Base-by-base conservation (phyloP, 1,284 basidiomycete species). In the Austropuccinia psidii region DNA sequence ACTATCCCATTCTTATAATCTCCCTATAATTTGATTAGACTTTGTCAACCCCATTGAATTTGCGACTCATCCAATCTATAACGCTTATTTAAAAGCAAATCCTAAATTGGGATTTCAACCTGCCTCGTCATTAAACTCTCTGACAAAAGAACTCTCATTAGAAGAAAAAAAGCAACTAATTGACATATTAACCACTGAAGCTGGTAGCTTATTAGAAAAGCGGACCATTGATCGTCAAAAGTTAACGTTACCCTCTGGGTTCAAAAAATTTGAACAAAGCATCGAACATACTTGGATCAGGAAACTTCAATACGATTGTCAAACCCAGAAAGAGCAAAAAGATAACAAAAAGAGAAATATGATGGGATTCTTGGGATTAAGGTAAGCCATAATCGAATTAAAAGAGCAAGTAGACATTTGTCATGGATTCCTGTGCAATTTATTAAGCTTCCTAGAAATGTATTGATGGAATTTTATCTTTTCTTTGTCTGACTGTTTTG, bases 1-100 rank as follows among this genome's bases (percentile, higher is more conserved):
- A 15, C 57, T 9, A 11, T 13, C 57, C 8, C 29, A 35, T 21
- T 4, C 24, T 37, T 31, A 41, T 29, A 17, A 21, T 15, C n/a
- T 21, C 37, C 24, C 24, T 37, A 4, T 29, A 19, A 3, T 31
- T 60, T 19, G 0, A 41, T n/a, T 21, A 73, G 69, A 98, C 83
- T 93, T 87, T 78, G 92, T 98, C 78, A 90, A 95, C 80, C 83
- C 85, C 5, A 82, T 83, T 9, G 89, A 95, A 79, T 93, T 93
- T 81, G 82, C 87, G 61, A 83, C 83, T 13, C 92, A 95, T 80
- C 88, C 90, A 1, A 81, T 85, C 31, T 85, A 76, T 67, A 41
- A 52, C 13, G 74, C 75, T 21, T 58, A 77, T 58, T 27, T 78
- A 5, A 35, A 60, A 8, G 31, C 50, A 4, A 80, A 79, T 61